Evolutionary conservation across 1,284 basidiomycete species (phyloP).

Genomic region (Grifola frondosa): DNA sequence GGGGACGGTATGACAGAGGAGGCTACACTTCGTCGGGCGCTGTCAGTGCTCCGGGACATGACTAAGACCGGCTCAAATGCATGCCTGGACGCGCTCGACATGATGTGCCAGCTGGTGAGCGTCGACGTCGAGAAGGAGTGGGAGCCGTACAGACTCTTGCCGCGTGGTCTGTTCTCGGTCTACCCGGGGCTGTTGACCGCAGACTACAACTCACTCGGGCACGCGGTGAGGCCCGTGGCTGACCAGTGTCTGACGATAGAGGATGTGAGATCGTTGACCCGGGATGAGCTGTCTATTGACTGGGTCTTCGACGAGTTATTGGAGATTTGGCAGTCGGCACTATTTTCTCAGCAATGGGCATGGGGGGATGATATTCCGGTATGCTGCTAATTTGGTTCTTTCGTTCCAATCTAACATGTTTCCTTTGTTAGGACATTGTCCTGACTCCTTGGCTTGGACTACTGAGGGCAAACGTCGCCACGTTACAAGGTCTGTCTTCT

Average conservation of each 20-base stretch:
- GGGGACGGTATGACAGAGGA: slow-evolving; percentile 37
- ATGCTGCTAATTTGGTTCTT: slow-evolving; percentile 22
- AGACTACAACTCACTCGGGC: slow-evolving; percentile 50
- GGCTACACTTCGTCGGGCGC: slow-evolving; percentile 39
- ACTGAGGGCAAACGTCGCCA: slow-evolving; percentile 37
- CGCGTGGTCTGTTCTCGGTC: slow-evolving; percentile 54
- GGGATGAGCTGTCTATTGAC: slow-evolving; percentile 52
- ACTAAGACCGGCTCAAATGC: slow-evolving; percentile 48
- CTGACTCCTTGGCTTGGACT: slow-evolving; percentile 43
- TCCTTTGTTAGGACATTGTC: slow-evolving; percentile 33
- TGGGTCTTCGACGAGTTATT: slow-evolving; percentile 56
- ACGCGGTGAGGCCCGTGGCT: slow-evolving; percentile 48
- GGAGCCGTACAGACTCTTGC: slow-evolving; percentile 50
- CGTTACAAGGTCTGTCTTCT: slow-evolving; percentile 24
- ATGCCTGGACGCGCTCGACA: slow-evolving; percentile 53
- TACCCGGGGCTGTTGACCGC: slow-evolving; percentile 58
- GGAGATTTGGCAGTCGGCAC: slow-evolving; percentile 53
- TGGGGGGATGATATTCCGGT: slow-evolving; percentile 42
- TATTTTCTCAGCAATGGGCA: slow-evolving; percentile 43
- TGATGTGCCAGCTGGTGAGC: slow-evolving; percentile 48
- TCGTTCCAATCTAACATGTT: slow-evolving; percentile 9
- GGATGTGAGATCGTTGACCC: slow-evolving; percentile 54
- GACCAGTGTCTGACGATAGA: slow-evolving; percentile 49
- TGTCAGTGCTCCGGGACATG: slow-evolving; percentile 55
- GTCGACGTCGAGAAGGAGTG: slow-evolving; percentile 34